phyloP scores from a whole-genome alignment of 805 yeast genomes.

The Kodamaea kaohsiungensis region DNA sequence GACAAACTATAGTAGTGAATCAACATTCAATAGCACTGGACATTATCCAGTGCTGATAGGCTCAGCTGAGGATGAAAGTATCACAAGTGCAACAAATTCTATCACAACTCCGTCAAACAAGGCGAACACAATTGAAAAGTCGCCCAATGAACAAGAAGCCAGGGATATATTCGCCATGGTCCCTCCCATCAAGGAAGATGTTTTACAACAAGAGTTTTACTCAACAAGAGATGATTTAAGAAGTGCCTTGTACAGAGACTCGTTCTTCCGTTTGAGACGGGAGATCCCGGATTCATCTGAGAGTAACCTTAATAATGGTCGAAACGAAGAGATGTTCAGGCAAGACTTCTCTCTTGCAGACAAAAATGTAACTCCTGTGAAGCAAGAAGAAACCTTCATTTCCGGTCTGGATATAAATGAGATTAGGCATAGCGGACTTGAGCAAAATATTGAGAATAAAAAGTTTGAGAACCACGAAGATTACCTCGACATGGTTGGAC shows the following conservation, averaged over 20 bases:
- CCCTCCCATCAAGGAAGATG: slow-evolving; percentile 11
- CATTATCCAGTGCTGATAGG: background rate
- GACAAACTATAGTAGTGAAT: background rate
- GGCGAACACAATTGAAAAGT: background rate
- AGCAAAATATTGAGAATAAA: background rate
- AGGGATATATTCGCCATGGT: slow-evolving; percentile 15
- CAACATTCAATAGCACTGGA: background rate
- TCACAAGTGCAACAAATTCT: background rate
- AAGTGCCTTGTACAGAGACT: slow-evolving; percentile 13
- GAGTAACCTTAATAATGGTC: background rate
- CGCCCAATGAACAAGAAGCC: background rate
- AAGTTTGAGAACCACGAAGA: background rate
- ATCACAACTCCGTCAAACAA: slow-evolving; percentile 3
- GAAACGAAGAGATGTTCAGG: background rate
- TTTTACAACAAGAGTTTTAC: slow-evolving; percentile 13
- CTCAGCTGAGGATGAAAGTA: background rate
- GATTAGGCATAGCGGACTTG: background rate
- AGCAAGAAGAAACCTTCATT: background rate
- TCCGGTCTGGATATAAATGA: background rate
- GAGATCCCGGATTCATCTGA: background rate
- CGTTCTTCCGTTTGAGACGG: slow-evolving; percentile 5
- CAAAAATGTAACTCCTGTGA: background rate
- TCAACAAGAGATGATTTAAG: slow-evolving; percentile 13
- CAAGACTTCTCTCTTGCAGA: background rate
- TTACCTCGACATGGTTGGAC: background rate